Percentiles rank a stretch among this genome's conserved stretches.
Evolutionary conservation across 768 basidiomycete genomes (phyloP).

Genomic region (Boletus coccyginus): DNA sequence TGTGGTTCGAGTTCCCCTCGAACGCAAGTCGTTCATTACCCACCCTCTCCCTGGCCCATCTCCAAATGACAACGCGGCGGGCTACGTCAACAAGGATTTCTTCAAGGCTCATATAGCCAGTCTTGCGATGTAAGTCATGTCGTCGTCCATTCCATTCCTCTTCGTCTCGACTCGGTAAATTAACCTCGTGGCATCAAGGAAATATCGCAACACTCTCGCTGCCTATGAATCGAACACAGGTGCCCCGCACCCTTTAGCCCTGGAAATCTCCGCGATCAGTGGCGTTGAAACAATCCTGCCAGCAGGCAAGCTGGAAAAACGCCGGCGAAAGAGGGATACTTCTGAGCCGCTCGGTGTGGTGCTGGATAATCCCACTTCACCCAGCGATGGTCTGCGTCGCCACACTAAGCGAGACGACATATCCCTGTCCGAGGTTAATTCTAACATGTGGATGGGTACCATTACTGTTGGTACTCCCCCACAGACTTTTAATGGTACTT

Average conservation of each 20-base stretch:
- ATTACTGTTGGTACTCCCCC: slow-evolving; percentile 50
- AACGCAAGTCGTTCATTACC: slow-evolving; percentile 18
- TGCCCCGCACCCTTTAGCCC: slow-evolving; percentile 32
- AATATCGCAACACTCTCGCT: slow-evolving; percentile 40
- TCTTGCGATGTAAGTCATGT: slow-evolving; percentile 19
- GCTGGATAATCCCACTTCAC: background rate
- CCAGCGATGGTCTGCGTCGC: background rate
- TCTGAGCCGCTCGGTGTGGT: background rate
- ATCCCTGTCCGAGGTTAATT: slow-evolving; percentile 36
- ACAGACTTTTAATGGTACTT: slow-evolving; percentile 39
- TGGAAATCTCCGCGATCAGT: slow-evolving; percentile 7
- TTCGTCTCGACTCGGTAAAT: background rate
- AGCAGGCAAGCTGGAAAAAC: slow-evolving; percentile 4
- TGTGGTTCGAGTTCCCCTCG: slow-evolving; percentile 21
- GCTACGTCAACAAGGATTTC: slow-evolving; percentile 4
- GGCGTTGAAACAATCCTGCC: background rate
- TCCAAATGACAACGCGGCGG: background rate
- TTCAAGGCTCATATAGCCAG: slow-evolving; percentile 15
- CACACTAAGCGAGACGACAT: slow-evolving; percentile 29
- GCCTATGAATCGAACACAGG: slow-evolving; percentile 49
- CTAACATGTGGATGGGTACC: slow-evolving; percentile 44
- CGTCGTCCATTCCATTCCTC: background rate
- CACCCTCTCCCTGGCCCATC: background rate
- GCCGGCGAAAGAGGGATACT: slow-evolving; percentile 2
- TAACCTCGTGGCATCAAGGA: slow-evolving; percentile 30